Conservation (phyloP, 805 yeast species). For the Barnettozyma siamensis region DNA sequence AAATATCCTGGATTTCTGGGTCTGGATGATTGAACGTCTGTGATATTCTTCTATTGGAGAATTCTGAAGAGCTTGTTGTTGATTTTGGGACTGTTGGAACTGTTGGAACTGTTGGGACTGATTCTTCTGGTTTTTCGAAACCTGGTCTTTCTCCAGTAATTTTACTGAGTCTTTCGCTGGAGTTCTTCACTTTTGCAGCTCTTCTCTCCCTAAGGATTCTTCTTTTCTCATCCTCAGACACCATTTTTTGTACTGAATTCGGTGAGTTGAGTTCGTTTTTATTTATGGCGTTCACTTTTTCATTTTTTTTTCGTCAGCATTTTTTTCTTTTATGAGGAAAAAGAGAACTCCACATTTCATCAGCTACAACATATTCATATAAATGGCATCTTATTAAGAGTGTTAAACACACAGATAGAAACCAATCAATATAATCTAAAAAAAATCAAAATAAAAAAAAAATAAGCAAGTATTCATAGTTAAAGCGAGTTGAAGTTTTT, state of each 20-base stretch:
- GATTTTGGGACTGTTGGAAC: slow-evolving; percentile 1
- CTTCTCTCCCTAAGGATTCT: slow-evolving; percentile 23
- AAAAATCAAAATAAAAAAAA: no score
- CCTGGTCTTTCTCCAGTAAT: slow-evolving; percentile 22
- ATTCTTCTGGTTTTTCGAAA: slow-evolving; percentile 5
- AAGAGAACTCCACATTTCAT: no score
- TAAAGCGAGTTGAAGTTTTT: no score
- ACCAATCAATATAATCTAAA: no score
- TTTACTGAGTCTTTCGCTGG: slow-evolving; percentile 17
- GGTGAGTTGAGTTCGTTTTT: no score
- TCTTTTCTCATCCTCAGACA: slow-evolving; percentile 23
- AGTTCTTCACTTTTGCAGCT: slow-evolving; percentile 22
- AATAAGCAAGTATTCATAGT: no score
- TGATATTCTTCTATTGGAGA: slow-evolving; percentile 13
- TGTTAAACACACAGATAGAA: no score
- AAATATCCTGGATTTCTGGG: slow-evolving; percentile 15
- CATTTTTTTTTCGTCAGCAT: not conserved
- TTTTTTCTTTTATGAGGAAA: no score
- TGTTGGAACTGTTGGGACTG: not conserved
- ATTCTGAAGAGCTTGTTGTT: slow-evolving; percentile 1
- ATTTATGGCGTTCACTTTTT: no score
- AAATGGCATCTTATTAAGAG: no score
- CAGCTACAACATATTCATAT: no score
- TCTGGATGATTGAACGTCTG: slow-evolving; percentile 13
- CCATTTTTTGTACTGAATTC: no score